Evolutionary conservation across 345 rosid genomes (phyloP), one percentile per base, ranked within the genome.

Genomic region (Syzygium grande): DNA sequence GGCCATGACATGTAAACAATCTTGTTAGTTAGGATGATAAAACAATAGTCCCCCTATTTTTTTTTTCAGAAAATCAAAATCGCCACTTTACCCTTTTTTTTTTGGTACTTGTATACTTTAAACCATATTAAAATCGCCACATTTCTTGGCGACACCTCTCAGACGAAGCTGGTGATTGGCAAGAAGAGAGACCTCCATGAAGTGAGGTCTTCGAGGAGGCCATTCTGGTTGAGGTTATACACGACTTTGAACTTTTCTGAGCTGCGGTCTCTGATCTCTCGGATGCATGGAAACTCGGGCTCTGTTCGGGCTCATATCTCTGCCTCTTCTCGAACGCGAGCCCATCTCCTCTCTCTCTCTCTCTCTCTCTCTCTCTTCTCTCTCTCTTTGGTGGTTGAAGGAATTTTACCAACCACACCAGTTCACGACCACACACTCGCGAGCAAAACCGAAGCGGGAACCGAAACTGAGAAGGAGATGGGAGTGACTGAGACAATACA

Each of bases 171-270:
- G 97, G n/a, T 94, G 97, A 89, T 92, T 90, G 90, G 93, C 89
- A 34, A 93, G 93, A 90, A 87, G 92, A 85, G 95, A 68, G 84
- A 97, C 94, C 92, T 96, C 98, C 91, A 95, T 93, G 92, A 90
- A 97, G 89, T 95, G 99, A 56, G 98, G 55, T 97, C 98, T 84
- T 96, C 97, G 84, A 97, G 98, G 51, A 93, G 97, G 53, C 98
- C 98, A 89, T 96, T 94, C 90, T 97, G 92, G 19, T 98, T 91
- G 87, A 96, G 95, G 73, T 96, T 94, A 88, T 96, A 96, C 83
- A 95, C 95, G 56, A 96, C 92, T 58, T 88, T 92, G 97, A 88
- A 94, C 92, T 89, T 90, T 96, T 89, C 85, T 93, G 21, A 84
- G 68, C 46, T 90, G 85, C 63, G 91, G 85, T 80, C 89, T 91